phyloP scores from a whole-genome alignment of 2,329 filamentous ascomycete genomes.

The Penicillium sp. region DNA sequence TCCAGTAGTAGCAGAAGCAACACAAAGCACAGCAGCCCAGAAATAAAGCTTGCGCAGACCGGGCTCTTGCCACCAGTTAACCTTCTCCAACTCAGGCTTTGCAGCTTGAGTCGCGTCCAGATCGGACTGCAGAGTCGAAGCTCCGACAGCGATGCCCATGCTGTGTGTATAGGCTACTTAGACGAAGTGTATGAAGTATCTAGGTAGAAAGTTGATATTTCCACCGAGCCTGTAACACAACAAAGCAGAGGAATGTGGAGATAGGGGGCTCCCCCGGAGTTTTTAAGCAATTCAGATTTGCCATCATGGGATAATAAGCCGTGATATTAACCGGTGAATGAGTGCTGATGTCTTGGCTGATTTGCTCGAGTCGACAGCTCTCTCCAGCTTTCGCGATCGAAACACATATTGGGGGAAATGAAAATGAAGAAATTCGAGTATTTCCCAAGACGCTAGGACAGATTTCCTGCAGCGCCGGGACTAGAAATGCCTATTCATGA shows the following conservation, averaged over 20 bases:
- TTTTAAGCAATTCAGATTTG: constrained; percentile 11
- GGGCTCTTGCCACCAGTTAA: constrained; percentile 57
- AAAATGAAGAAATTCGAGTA: not conserved
- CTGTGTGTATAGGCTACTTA: not conserved
- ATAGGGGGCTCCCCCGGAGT: not conserved
- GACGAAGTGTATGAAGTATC: not conserved
- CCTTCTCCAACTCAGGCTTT: constrained; percentile 53
- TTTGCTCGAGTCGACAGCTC: not conserved
- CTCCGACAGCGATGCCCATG: constrained; percentile 17
- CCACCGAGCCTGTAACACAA: not conserved
- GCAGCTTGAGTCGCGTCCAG: constrained; percentile 28
- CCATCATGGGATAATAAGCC: not conserved
- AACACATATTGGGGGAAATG: not conserved
- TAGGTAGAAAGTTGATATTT: not conserved
- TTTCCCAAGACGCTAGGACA: not conserved
- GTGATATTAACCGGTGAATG: constrained; percentile 7
- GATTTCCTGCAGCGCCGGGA: not conserved
- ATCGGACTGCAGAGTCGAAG: constrained; percentile 11
- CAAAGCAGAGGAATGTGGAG: not conserved
- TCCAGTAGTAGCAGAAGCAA: constrained; percentile 61
- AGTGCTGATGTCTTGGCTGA: constrained; percentile 2
- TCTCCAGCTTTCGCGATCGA: not conserved
- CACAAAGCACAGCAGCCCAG: constrained; percentile 54
- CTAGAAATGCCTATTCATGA: not conserved
- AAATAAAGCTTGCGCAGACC: constrained; percentile 58